Percentiles rank a stretch among this genome's conserved stretches.
phyloP scores from a whole-genome alignment of 768 basidiomycete genomes.

The Leccinum arenicola region DNA sequence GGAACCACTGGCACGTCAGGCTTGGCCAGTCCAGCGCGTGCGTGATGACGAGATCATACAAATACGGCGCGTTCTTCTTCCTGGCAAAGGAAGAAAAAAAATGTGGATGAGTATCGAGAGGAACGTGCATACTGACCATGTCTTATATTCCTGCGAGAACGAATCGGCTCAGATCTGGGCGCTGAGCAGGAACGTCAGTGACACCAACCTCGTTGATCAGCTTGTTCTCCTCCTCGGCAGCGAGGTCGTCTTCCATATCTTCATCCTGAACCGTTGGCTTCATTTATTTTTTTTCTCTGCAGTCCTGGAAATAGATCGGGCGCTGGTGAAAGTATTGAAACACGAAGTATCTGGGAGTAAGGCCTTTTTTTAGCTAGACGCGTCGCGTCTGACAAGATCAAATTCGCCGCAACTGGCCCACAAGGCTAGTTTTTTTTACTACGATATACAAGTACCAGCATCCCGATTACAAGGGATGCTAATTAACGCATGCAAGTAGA shows the following conservation, averaged over 20 bases:
- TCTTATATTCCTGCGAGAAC: constrained; percentile 72
- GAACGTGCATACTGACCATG: constrained; percentile 50
- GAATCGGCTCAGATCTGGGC: constrained; percentile 9
- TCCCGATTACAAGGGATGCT: not conserved
- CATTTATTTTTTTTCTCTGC: constrained; percentile 37
- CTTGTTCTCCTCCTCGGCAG: constrained; percentile 85
- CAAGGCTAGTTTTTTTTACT: constrained; percentile 16
- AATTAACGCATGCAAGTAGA: not conserved
- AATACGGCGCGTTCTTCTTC: constrained; percentile 97
- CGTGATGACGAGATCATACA: constrained; percentile 96
- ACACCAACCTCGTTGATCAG: constrained; percentile 75
- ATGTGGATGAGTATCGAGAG: not conserved
- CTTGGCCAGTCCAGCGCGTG: constrained; percentile 99
- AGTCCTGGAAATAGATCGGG: not conserved
- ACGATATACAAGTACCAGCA: not conserved
- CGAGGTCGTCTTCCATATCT: constrained; percentile 76
- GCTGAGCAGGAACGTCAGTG: not conserved
- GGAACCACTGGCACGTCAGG: constrained; percentile 98
- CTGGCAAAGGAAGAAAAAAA: constrained; percentile 35
- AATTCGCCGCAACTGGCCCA: not conserved
- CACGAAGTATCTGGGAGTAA: not conserved
- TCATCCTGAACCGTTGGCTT: constrained; percentile 50
- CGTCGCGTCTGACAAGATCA: constrained; percentile 22
- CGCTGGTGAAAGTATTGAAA: not conserved
- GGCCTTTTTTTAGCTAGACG: constrained; percentile 17